phyloP scores from a whole-genome alignment of 2,329 filamentous ascomycete genomes.

The Cladosporium velox region DNA sequence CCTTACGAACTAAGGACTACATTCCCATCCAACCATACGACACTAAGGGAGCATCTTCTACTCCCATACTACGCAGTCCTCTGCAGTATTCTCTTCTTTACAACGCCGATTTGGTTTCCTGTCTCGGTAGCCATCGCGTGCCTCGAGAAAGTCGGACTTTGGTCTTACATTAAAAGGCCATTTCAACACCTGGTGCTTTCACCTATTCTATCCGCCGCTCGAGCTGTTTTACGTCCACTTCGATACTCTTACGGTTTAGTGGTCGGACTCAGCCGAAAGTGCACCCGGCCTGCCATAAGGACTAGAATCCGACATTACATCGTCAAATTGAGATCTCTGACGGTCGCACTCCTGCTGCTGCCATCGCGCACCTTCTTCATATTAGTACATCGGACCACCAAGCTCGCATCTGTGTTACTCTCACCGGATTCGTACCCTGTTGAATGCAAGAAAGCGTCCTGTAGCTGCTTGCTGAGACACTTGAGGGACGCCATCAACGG shows the following conservation, averaged over 20 bases:
- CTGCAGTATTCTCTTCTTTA: neutral
- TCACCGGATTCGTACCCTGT: neutral
- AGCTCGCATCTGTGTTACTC: neutral
- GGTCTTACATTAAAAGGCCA: neutral
- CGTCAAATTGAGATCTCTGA: neutral
- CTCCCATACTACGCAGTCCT: neutral
- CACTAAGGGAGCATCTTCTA: neutral
- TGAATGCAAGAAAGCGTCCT: neutral
- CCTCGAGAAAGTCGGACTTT: neutral
- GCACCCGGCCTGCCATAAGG: neutral
- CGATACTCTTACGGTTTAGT: neutral
- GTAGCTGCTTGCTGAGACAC: neutral
- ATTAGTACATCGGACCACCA: neutral
- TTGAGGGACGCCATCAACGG: neutral
- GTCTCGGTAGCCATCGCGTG: neutral
- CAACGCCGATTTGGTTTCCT: neutral
- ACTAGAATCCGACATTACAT: neutral
- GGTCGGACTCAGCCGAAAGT: neutral
- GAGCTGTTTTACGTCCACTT: neutral
- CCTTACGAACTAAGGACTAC: neutral
- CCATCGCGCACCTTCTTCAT: neutral
- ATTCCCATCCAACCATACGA: neutral
- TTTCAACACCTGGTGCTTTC: neutral
- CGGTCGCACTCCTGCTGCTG: neutral
- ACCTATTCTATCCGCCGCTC: neutral